These are phyloP conservation scores for Fusarium keratoplasticum DNA, from an alignment of 2,329 filamentous ascomycete species.

Conservation along the genomic window DNA sequence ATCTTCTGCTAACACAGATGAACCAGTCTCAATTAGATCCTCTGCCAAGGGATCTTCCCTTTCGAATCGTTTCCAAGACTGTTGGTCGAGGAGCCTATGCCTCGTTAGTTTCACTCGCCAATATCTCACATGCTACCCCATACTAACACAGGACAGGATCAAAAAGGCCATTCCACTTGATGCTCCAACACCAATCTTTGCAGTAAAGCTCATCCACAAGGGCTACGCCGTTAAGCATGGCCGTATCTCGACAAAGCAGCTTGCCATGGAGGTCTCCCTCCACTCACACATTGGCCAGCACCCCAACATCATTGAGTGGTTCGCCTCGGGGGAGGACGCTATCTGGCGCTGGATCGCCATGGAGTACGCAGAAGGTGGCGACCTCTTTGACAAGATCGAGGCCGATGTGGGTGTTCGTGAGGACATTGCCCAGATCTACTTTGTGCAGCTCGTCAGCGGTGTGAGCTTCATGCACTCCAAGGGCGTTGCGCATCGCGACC, in stretches of 20 bases:
- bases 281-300: slow-evolving; percentile 91
- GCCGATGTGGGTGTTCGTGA: slow-evolving; percentile 94
- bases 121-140: neutral
- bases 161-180: slow-evolving; percentile 89
- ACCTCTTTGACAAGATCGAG: slow-evolving; percentile 99
- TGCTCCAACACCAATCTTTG: slow-evolving; percentile 80
- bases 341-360: slow-evolving; percentile 98
- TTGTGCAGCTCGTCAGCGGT: slow-evolving; percentile 88
- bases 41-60: slow-evolving; percentile 85
- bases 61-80: slow-evolving; percentile 94
- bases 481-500: slow-evolving; percentile 91
- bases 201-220: slow-evolving; percentile 99
- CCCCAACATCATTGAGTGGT: slow-evolving; percentile 93
- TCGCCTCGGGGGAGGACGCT: slow-evolving; percentile 85
- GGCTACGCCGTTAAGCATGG: slow-evolving; percentile 91
- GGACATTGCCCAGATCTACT: slow-evolving; percentile 97
- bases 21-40: slow-evolving; percentile 89
- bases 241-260: slow-evolving; percentile 87
- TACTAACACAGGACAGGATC: slow-evolving; percentile 67
- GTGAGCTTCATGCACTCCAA: slow-evolving; percentile 97
- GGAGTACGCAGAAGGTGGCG: slow-evolving; percentile 95
- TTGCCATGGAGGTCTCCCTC: slow-evolving; percentile 90
- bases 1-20: slow-evolving; percentile 50
- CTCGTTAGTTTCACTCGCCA: slow-evolving; percentile 70
- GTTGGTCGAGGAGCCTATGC: slow-evolving; percentile 98